A percentile compares a stretch with the other conserved stretches of the same genome.
Evolutionary conservation across 176 grass and related monocot species (phyloP).

Genomic region (Zea mays): Zm-B73-REFERENCE-NAM-5.0 NC_050096.1:300039001-300039500

Average conservation of each 20-base stretch:
- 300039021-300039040: slow-evolving; percentile 62
- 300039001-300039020: slow-evolving; percentile 56
- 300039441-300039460: slow-evolving; percentile 66
- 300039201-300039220: neutral
- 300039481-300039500: neutral
- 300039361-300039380: slow-evolving; percentile 36
- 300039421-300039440: slow-evolving; percentile 69
- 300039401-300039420: slow-evolving; percentile 42
- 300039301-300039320: slow-evolving; percentile 34
- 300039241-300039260: slow-evolving; percentile 53
- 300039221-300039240: neutral
- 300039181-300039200: slow-evolving; percentile 13
- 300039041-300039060: slow-evolving; percentile 60
- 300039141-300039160: slow-evolving; percentile 64
- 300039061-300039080: slow-evolving; percentile 56
- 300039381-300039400: slow-evolving; percentile 15
- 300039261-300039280: slow-evolving; percentile 46
- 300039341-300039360: slow-evolving; percentile 64
- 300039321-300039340: slow-evolving; percentile 68
- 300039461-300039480: slow-evolving; percentile 50
- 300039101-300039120: slow-evolving; percentile 50
- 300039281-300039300: slow-evolving; percentile 50
- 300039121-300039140: slow-evolving; percentile 56
- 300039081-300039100: slow-evolving; percentile 60
- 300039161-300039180: slow-evolving; percentile 48